Evolutionary conservation across 495 filamentous ascomycete species (phyloP), one percentile per base, ranked within the genome.

Genomic region (Podospora tetraspora): DNA sequence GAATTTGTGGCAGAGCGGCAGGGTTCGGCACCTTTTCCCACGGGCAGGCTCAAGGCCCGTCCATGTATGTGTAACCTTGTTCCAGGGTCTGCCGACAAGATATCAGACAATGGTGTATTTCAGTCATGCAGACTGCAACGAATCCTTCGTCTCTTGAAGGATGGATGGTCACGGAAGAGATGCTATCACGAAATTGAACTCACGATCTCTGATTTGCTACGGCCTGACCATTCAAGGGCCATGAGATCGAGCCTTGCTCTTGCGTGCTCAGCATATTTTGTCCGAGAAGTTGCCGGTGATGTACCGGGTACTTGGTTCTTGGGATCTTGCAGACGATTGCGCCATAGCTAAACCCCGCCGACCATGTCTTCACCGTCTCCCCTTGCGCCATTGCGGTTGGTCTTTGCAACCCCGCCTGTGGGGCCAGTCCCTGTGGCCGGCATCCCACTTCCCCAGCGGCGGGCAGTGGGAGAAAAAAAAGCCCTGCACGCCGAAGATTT

Each of bases 1-100:
- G 72, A 76, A 77, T 73, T 76, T 75, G 69, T 72, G 62, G 59
- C 63, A 65, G 56, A 68, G 67, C 69, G 64, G 68, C 74, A 74
- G 74, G 69, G 62, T 59, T 71, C 75, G 75, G 75, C 66, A 68
- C 67, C 68, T 75, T 71, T 73, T 68, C 63, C 66, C 37, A 43
- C 37, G 37, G 37, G 37, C 16, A 52, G 43, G 43, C 43, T 61
- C 23, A 32, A 69, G 67, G 68, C 56, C 70, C 21, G 58, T 60
- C 66, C 63, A 69, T 67, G 74, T 71, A 73, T 68, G 59, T 10
- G 62, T 59, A 52, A 73, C 70, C 29, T 60, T 12, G n/a, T 60
- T 8, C 61, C 52, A 43, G 56, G 23, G 19, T 29, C 21, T 37
- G n/a, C 56, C 29, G 59, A 77, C 70, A 77, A 66, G 69, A 77